Evolutionary conservation across 768 basidiomycete species (phyloP).

Genomic region (Phylloporus sp.): DNA sequence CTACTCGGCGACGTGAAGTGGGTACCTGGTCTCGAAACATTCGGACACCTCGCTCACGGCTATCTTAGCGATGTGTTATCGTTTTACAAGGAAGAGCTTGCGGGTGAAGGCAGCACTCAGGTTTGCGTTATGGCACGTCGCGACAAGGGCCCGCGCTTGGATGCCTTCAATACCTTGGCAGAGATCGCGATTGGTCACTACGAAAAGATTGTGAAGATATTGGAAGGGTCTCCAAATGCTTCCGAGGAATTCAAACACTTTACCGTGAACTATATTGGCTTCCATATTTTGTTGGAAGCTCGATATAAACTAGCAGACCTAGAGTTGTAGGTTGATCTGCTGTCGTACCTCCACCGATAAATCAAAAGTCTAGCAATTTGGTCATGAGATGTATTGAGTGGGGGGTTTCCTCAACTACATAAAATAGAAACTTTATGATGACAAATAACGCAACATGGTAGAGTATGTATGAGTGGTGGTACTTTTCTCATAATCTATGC

Average conservation of each 20-base stretch:
- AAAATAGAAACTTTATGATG: conserved; percentile 7
- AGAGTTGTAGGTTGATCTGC: neutral
- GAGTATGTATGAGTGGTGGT: conserved; percentile 24
- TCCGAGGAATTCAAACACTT: conserved; percentile 3
- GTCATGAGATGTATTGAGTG: conserved; percentile 18
- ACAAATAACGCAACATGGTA: conserved; percentile 19
- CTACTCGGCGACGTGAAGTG: conserved; percentile 33
- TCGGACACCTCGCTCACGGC: neutral
- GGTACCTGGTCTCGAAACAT: conserved; percentile 6
- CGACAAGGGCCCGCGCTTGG: conserved; percentile 19
- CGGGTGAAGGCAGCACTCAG: conserved; percentile 30
- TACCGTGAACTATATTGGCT: conserved; percentile 15
- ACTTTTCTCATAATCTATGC: conserved; percentile 30
- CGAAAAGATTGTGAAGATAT: conserved; percentile 19
- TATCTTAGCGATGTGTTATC: conserved; percentile 33
- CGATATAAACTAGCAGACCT: conserved; percentile 21
- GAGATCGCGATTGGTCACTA: conserved; percentile 20
- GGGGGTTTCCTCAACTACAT: conserved; percentile 19
- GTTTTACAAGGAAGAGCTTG: conserved; percentile 36
- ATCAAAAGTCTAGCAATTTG: neutral
- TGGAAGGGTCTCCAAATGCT: conserved; percentile 7
- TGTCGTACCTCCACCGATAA: too few relatives aligned
- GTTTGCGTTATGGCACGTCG: conserved; percentile 28
- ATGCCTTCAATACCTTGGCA: conserved; percentile 19
- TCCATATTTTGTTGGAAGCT: conserved; percentile 19